phyloP scores from a whole-genome alignment of 495 filamentous ascomycete species.

The Aspergillus steynii region DNA sequence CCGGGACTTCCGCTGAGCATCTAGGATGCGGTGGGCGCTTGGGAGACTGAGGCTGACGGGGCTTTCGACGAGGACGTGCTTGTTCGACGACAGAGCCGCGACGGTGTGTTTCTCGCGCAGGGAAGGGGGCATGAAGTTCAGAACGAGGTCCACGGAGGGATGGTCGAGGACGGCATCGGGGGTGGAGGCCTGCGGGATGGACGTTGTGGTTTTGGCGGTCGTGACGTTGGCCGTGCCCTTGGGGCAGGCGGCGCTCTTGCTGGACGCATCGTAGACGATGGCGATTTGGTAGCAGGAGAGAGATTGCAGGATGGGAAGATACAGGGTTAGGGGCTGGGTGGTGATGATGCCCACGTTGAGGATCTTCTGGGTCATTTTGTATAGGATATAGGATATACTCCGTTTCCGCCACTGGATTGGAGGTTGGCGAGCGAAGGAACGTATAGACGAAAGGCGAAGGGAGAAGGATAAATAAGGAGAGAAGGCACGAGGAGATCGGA shows the following conservation, averaged over 20 bases:
- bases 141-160: slow-evolving; percentile 47
- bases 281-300: slow-evolving; percentile 42
- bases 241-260: slow-evolving; percentile 5
- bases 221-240: slow-evolving; percentile 9
- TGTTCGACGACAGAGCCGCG: slow-evolving; percentile 48
- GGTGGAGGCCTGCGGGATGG: slow-evolving; percentile 16
- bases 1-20: slow-evolving; percentile 30
- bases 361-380: slow-evolving; percentile 23
- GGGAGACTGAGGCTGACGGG: slow-evolving; percentile 48
- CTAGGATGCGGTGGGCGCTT: slow-evolving; percentile 41
- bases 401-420: neutral
- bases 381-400: neutral
- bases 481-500: neutral
- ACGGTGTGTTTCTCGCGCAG: slow-evolving; percentile 52
- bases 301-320: slow-evolving; percentile 47
- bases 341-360: slow-evolving; percentile 51
- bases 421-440: neutral
- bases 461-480: neutral
- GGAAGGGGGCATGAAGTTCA: slow-evolving; percentile 52
- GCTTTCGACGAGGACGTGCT: slow-evolving; percentile 57
- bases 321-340: slow-evolving; percentile 45
- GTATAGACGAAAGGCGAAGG: neutral
- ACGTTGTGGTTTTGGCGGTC: slow-evolving; percentile 14
- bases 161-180: slow-evolving; percentile 14
- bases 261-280: slow-evolving; percentile 45